phyloP scores from a whole-genome alignment of 1,284 basidiomycete genomes.

The Microbotryomycetes sp. region DNA sequence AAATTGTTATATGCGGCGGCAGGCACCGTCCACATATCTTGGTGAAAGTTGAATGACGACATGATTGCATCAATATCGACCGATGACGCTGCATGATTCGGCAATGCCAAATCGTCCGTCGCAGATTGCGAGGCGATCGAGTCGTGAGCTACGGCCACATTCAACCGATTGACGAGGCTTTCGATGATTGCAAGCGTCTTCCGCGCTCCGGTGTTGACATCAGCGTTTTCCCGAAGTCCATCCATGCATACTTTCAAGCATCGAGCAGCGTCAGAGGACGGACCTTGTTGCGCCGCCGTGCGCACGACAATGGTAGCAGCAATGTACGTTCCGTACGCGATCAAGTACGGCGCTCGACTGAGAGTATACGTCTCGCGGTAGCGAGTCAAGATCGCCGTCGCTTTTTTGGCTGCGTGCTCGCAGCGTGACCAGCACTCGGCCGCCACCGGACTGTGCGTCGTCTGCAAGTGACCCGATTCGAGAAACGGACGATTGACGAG shows the following conservation, averaged over 20 bases:
- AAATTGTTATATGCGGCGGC: background rate
- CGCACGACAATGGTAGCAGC: conserved; percentile 38
- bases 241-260: conserved; percentile 32
- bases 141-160: conserved; percentile 5
- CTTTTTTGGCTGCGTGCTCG: conserved; percentile 35
- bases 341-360: conserved; percentile 37
- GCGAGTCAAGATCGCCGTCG: conserved; percentile 30
- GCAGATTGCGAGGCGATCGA: background rate
- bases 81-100: background rate
- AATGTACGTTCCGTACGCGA: conserved; percentile 38
- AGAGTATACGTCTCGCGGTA: conserved; percentile 37
- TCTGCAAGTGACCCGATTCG: conserved; percentile 19
- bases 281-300: conserved; percentile 32
- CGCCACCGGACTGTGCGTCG: background rate
- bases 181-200: conserved; percentile 29
- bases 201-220: conserved; percentile 31
- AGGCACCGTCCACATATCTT: background rate
- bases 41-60: background rate
- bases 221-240: conserved; percentile 29
- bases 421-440: conserved; percentile 33
- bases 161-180: conserved; percentile 23
- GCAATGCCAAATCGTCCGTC: background rate
- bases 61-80: conserved; percentile 5
- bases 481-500: conserved; percentile 39
- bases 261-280: conserved; percentile 20